Evolutionary conservation across 257 asterid species (phyloP).

Genomic region (Ilex aquifolium): DNA sequence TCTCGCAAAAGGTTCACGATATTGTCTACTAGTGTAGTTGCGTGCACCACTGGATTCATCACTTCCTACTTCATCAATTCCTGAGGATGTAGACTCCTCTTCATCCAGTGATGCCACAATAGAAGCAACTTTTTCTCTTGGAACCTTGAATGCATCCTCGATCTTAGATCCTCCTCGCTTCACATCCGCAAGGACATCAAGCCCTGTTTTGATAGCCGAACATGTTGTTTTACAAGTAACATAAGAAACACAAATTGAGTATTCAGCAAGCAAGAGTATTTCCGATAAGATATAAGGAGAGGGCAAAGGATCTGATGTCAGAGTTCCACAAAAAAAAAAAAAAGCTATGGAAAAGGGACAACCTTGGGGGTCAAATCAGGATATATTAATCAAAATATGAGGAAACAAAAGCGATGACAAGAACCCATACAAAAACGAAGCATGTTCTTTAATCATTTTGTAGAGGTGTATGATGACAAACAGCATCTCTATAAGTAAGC

Average conservation of each 20-base stretch:
- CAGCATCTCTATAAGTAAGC: too few relatives aligned
- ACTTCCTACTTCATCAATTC: conserved; percentile 44
- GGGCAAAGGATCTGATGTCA: neutral
- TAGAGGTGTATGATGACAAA: too few relatives aligned
- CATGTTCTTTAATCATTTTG: too few relatives aligned
- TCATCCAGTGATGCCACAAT: conserved; percentile 60
- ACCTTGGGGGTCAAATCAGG: too few relatives aligned
- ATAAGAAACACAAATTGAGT: neutral
- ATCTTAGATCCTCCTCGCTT: conserved; percentile 45
- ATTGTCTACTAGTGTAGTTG: conserved; percentile 36
- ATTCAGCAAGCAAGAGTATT: too few relatives aligned
- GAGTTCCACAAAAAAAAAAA: neutral
- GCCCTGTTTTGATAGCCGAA: conserved; percentile 36
- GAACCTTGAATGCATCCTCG: conserved; percentile 60
- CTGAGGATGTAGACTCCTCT: conserved; percentile 46
- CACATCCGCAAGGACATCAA: conserved; percentile 63
- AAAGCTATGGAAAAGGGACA: too few relatives aligned
- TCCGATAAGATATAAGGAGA: neutral
- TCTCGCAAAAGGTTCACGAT: conserved; percentile 56
- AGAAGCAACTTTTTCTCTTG: conserved; percentile 60
- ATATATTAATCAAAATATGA: neutral
- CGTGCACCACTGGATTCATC: conserved; percentile 20
- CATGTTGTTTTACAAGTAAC: neutral
- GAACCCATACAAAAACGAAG: too few relatives aligned
- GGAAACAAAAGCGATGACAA: neutral